Evolutionary conservation across 495 filamentous ascomycete species (phyloP).

Genomic region (Aspergillus homomorphus): DNA sequence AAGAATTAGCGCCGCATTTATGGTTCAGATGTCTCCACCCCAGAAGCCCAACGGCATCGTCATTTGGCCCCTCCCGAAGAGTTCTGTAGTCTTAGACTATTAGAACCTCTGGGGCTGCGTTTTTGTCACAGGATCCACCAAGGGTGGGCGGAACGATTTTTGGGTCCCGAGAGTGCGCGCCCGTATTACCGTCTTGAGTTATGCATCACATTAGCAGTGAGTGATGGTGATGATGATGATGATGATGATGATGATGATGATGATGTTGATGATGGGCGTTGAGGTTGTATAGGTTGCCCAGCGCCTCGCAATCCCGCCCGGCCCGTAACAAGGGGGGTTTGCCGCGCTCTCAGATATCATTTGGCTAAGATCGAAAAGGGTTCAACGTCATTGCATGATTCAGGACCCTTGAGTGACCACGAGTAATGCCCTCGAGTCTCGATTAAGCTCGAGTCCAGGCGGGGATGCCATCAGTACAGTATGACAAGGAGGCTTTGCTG

Average conservation of each 20-base stretch:
- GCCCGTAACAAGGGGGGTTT: neutral
- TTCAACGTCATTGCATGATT: neutral
- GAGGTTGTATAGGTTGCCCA: too few relatives aligned
- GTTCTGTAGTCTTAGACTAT: neutral
- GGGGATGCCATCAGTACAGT: neutral
- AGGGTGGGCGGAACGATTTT: neutral
- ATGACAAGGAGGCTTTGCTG: neutral
- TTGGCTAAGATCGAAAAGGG: neutral
- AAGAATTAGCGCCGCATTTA: constrained; percentile 4
- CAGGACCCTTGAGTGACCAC: neutral
- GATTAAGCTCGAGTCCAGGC: neutral
- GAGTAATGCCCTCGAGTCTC: neutral
- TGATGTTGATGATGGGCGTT: neutral
- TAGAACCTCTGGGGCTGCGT: neutral
- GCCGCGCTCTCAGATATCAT: neutral
- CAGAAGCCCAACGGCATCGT: constrained; percentile 2
- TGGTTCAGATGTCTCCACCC: neutral
- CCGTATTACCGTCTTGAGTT: neutral
- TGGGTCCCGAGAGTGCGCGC: neutral
- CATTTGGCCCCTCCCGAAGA: constrained; percentile 2
- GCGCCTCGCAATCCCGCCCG: neutral
- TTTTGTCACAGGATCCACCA: neutral
- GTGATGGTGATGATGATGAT: neutral
- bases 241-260: neutral
- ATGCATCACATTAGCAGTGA: neutral